Base-by-base conservation (phyloP, 2,329 filamentous ascomycete genomes). In the Cordyceps javanica region DNA sequence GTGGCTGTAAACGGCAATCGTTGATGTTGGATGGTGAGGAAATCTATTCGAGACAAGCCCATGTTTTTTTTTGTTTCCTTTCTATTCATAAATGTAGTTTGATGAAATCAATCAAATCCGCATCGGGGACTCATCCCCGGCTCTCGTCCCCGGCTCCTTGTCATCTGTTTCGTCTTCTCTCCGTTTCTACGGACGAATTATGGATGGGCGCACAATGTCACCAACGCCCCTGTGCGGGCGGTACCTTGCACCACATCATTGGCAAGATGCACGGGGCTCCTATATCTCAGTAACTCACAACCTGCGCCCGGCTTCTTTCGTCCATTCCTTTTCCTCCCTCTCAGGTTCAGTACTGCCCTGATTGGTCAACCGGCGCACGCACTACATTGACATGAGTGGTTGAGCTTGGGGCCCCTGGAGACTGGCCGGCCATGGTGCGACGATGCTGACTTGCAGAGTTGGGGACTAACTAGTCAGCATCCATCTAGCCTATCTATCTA, bases 21-120 rank as follows among this genome's bases (percentile, higher is more conserved):
- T 23, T 5, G 44, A 32, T 16, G 13, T 5, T 38, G 9, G n/a
- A 32, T 13, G 14, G 48, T 34, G 14, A 16, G 48, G 9, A 14
- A 11, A 50, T 50, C 14, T 50, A 50, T 50, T 50, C 48, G 32
- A 50, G 21, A 50, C 48, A 36, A 38, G 48, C 48, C 48, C 38
- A 9, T 28, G 13, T 28, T 16, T 16, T n/a, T n/a, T n/a, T 28
- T 26, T 26, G n/a, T n/a, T n/a, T n/a, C n/a, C n/a, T n/a, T n/a
- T n/a, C n/a, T n/a, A n/a, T n/a, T n/a, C n/a, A n/a, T n/a, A n/a
- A n/a, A n/a, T n/a, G n/a, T n/a, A n/a, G n/a, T n/a, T 16, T 25
- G 38, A 41, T 13, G 38, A 41, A 41, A 14, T 42, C 5, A 13
- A 42, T 25, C 30, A n/a, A n/a, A n/a, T n/a, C n/a, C n/a, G n/a